Conservation (phyloP, 495 filamentous ascomycete species). For the Neurospora sp. region DNA sequence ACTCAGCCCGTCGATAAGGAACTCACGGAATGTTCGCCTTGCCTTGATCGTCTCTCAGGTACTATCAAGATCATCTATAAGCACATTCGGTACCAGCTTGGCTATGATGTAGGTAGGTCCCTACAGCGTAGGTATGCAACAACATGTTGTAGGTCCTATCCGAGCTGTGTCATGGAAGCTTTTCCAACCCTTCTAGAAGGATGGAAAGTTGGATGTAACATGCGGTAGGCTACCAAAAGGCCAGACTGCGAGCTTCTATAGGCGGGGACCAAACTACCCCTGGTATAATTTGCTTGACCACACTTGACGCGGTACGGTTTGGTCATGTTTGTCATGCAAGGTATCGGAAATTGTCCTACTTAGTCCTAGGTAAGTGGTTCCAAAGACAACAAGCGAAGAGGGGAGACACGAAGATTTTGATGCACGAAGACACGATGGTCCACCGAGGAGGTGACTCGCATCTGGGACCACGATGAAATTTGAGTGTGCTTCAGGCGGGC, state of each 20-base stretch:
- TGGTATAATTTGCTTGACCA: not conserved
- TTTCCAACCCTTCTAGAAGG: not conserved
- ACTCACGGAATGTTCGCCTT: not conserved
- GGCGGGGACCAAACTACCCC: not conserved
- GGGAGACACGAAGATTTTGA: not conserved
- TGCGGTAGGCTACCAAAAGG: not conserved
- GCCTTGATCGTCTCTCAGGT: not conserved
- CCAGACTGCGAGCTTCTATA: not conserved
- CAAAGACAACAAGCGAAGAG: not conserved
- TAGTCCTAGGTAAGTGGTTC: not conserved
- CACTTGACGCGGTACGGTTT: not conserved
- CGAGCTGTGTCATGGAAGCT: not conserved
- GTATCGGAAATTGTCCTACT: not conserved
- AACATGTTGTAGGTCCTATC: not conserved
- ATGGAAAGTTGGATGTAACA: not conserved
- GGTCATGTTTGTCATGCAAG: not conserved
- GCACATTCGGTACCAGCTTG: not conserved
- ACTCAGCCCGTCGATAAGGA: not conserved
- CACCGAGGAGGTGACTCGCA: not conserved
- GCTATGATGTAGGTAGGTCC: not conserved
- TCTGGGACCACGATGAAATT: not conserved
- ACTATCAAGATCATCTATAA: not conserved
- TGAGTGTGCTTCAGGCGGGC: not conserved
- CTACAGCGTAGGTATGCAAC: not conserved
- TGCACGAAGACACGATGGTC: not conserved